A percentile compares a stretch with the other conserved stretches of the same genome.
Conservation (phyloP, 2,329 filamentous ascomycete species). For the Trichoderma pleuroti region DNA sequence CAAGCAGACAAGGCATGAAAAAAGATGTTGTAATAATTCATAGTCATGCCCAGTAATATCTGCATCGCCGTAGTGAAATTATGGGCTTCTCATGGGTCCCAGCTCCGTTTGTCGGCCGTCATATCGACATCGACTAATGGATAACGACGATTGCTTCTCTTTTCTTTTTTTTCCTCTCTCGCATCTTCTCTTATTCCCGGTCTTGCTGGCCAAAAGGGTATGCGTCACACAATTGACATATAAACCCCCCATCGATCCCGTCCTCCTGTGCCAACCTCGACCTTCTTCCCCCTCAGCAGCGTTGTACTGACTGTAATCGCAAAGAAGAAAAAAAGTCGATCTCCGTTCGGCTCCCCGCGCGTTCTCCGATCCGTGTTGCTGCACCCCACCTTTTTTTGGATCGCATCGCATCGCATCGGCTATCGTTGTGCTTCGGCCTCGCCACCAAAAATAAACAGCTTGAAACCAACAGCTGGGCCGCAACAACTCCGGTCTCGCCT, state of each 20-base stretch:
- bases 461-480: background rate
- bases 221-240: background rate
- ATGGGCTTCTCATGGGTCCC: background rate
- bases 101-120: constrained; percentile 12
- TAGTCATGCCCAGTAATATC: background rate
- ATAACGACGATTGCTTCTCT: constrained; percentile 1
- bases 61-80: background rate
- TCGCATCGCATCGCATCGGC: constrained; percentile 10
- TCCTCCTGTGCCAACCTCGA: background rate
- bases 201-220: background rate
- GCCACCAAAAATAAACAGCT: background rate
- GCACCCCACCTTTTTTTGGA: constrained; percentile 10
- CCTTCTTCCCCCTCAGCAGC: background rate
- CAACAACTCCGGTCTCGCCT: background rate
- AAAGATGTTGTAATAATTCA: background rate
- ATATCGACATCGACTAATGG: constrained; percentile 2
- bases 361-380: constrained; percentile 15
- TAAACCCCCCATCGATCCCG: background rate
- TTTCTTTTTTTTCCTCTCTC: background rate
- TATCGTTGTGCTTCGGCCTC: background rate
- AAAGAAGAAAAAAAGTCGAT: constrained; percentile 7
- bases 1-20: background rate
- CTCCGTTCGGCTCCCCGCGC: constrained; percentile 19
- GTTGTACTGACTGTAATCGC: background rate
- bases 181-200: background rate